phyloP scores from a whole-genome alignment of 139 green algal species.

The Eudorina sp. region DNA sequence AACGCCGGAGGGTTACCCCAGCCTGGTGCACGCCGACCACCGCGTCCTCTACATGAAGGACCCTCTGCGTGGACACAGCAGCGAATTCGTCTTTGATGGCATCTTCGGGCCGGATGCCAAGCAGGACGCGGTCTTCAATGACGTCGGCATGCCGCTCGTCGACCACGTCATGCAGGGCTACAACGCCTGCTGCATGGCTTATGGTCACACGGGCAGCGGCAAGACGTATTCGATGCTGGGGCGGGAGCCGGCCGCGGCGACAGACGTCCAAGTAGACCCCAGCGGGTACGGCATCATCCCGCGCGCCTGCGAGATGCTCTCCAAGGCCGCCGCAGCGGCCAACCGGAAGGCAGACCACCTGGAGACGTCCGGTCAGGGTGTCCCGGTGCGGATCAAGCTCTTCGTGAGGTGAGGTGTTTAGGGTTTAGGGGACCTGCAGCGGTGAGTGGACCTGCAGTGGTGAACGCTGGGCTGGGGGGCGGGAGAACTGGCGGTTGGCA shows the following conservation, averaged over 20 bases:
- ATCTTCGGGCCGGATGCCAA: slow-evolving; percentile 37
- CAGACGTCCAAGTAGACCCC: background rate
- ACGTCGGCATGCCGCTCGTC: slow-evolving; percentile 32
- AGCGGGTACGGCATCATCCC: slow-evolving; percentile 55
- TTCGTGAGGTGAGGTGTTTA: slow-evolving; percentile 32
- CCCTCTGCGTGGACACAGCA: slow-evolving; percentile 40
- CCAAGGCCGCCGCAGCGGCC: background rate
- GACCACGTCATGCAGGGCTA: slow-evolving; percentile 69
- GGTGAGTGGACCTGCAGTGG: too few species aligned
- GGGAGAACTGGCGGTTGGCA: too few species aligned
- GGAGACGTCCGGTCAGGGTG: background rate
- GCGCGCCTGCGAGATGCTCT: slow-evolving; percentile 49
- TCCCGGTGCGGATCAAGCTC: background rate
- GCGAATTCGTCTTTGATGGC: slow-evolving; percentile 61
- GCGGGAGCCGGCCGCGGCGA: background rate
- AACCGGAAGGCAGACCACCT: slow-evolving; percentile 32
- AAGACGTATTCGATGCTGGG: slow-evolving; percentile 68
- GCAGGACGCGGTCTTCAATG: slow-evolving; percentile 50
- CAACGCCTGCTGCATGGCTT: slow-evolving; percentile 72
- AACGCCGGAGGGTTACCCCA: background rate
- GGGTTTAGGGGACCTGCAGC: background rate
- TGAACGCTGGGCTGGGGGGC: too few species aligned
- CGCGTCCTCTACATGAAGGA: slow-evolving; percentile 55
- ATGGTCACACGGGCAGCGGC: slow-evolving; percentile 71
- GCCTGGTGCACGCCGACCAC: slow-evolving; percentile 27